phyloP scores from a whole-genome alignment of 2,329 filamentous ascomycete genomes.

The Ophiobolus disseminans region DNA sequence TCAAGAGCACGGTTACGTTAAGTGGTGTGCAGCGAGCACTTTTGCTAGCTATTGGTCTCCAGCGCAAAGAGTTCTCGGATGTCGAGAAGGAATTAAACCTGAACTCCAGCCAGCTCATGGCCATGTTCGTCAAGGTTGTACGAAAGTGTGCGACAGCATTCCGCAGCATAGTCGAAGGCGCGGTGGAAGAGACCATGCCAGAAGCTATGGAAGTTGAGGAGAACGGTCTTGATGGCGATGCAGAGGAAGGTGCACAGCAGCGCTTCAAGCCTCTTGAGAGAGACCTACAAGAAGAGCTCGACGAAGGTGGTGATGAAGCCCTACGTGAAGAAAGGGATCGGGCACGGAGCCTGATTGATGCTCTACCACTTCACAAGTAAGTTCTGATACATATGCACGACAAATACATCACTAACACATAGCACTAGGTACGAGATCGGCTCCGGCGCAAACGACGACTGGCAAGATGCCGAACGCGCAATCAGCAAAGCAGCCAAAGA shows the following conservation, averaged over 20 bases:
- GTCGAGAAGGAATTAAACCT: constrained; percentile 80
- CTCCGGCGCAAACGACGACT: constrained; percentile 58
- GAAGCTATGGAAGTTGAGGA: constrained; percentile 51
- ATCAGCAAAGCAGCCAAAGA: constrained; percentile 60
- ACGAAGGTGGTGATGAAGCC: constrained; percentile 81
- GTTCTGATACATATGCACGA: constrained; percentile 32
- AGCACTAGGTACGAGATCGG: constrained; percentile 53
- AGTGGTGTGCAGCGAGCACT: constrained; percentile 86
- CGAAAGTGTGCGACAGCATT: constrained; percentile 86
- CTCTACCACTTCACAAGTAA: constrained; percentile 85
- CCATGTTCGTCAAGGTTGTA: constrained; percentile 97
- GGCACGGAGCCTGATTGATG: constrained; percentile 87
- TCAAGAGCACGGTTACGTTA: constrained; percentile 72
- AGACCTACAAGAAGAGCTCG: constrained; percentile 80
- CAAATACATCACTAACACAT: constrained; percentile 4
- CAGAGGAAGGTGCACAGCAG: constrained; percentile 65
- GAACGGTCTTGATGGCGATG: constrained; percentile 60
- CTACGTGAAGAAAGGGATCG: constrained; percentile 72
- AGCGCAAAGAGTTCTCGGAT: constrained; percentile 84
- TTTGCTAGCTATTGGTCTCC: constrained; percentile 83
- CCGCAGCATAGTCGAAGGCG: constrained; percentile 74
- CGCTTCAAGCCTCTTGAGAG: constrained; percentile 75
- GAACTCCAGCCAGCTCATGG: constrained; percentile 79
- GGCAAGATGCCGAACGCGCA: constrained; percentile 75
- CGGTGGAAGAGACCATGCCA: constrained; percentile 59